Conservation (phyloP, 1,284 basidiomycete genomes). For the Tilletia indica region DNA sequence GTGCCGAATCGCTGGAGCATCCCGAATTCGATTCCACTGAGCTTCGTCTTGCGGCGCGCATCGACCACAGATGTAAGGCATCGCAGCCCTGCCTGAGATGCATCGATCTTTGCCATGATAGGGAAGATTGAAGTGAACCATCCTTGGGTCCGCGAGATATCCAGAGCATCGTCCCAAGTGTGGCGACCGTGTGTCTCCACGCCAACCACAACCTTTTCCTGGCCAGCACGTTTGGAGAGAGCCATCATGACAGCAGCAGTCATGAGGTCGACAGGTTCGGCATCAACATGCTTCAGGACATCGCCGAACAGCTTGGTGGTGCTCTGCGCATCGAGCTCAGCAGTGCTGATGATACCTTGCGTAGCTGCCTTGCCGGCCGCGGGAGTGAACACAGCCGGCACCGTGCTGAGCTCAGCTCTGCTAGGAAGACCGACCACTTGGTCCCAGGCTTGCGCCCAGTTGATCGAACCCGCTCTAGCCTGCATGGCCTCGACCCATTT, state of each 20-base stretch:
- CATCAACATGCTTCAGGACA: neutral
- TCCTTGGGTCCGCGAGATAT: neutral
- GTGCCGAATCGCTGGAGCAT: neutral
- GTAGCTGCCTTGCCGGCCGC: neutral
- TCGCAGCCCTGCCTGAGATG: neutral
- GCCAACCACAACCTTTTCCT: neutral
- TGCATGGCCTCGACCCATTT: constrained; percentile 2
- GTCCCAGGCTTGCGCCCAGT: neutral
- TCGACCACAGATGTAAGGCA: neutral
- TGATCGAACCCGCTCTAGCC: neutral
- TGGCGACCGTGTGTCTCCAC: neutral
- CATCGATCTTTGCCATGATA: neutral
- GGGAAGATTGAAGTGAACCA: neutral
- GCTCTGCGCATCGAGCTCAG: neutral
- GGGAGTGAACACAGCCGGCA: neutral
- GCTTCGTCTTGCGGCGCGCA: neutral
- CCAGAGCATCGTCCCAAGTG: neutral
- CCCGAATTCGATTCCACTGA: neutral
- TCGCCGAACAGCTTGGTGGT: neutral
- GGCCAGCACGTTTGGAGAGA: neutral
- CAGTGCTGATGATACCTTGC: neutral
- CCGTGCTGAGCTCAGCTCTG: neutral
- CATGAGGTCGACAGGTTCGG: neutral
- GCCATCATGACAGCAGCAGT: neutral
- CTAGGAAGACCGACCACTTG: neutral